Evolutionary conservation across 2,329 filamentous ascomycete genomes (phyloP).

Genomic region (Fusarium solani-melongenae): DNA sequence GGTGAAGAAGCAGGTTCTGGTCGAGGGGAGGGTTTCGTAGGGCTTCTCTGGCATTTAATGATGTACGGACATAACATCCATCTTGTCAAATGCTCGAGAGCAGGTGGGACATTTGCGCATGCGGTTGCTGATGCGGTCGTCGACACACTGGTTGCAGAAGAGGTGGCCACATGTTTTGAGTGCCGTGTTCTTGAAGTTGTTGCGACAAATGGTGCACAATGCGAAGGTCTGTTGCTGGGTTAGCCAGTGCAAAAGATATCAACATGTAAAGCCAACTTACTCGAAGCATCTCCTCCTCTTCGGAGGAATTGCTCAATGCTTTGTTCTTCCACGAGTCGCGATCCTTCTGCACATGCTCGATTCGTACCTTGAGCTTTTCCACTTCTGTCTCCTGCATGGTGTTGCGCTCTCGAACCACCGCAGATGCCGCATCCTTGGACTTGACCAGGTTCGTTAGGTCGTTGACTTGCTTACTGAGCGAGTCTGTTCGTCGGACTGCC

Average conservation of each 20-base stretch:
- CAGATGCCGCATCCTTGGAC: constrained; percentile 74
- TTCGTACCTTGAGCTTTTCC: constrained; percentile 80
- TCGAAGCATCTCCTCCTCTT: constrained; percentile 86
- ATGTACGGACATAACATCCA: constrained; percentile 85
- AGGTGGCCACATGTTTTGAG: constrained; percentile 95
- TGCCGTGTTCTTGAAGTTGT: constrained; percentile 92
- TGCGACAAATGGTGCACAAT: constrained; percentile 91
- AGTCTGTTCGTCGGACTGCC: constrained; percentile 74
- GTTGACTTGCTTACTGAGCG: constrained; percentile 77
- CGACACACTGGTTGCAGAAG: constrained; percentile 91
- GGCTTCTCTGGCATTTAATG: constrained; percentile 43
- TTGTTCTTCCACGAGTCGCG: constrained; percentile 88
- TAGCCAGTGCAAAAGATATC: constrained; percentile 19
- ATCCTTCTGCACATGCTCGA: constrained; percentile 84
- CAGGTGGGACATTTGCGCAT: constrained; percentile 97
- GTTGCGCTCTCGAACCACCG: constrained; percentile 65
- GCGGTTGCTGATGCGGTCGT: constrained; percentile 87
- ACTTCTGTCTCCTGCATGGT: constrained; percentile 77
- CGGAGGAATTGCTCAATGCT: constrained; percentile 81
- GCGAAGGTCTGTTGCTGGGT: constrained; percentile 49
- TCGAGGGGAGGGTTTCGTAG: constrained; percentile 8
- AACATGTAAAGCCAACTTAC: constrained; percentile 64
- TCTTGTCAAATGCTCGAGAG: constrained; percentile 88
- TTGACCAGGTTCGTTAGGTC: constrained; percentile 81
- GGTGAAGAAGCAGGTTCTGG: constrained; percentile 19